A percentile compares a stretch with the other conserved stretches of the same genome.
Evolutionary conservation across 768 basidiomycete genomes (phyloP).

Genomic region (Tulasnella calospora): DNA sequence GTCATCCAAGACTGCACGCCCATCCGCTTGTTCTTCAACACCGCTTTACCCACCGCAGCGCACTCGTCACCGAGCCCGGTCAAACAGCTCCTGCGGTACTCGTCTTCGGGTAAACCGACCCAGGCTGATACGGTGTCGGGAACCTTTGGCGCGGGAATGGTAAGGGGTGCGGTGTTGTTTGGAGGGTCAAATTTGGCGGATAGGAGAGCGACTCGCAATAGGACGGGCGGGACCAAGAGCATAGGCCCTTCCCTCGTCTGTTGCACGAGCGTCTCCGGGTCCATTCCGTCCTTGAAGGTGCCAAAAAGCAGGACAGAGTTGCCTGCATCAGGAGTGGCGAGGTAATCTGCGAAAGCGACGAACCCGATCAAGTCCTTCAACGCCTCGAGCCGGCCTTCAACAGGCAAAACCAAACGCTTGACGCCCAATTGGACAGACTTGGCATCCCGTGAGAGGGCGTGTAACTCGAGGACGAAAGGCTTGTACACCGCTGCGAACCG

Average conservation of each 20-base stretch:
- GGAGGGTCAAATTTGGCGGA: background rate
- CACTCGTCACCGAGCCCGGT: no score
- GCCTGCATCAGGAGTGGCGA: background rate
- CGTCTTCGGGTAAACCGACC: no score
- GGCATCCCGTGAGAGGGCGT: slow-evolving; percentile 54
- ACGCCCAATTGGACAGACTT: slow-evolving; percentile 59
- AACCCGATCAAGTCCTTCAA: slow-evolving; percentile 60
- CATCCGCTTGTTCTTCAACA: no score
- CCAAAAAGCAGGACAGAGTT: slow-evolving; percentile 34
- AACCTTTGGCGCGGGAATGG: slow-evolving; percentile 33
- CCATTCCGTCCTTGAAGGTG: background rate
- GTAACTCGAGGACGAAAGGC: slow-evolving; percentile 52
- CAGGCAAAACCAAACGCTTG: slow-evolving; percentile 56
- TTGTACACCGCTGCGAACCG: background rate
- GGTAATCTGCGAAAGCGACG: slow-evolving; percentile 51
- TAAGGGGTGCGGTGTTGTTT: background rate
- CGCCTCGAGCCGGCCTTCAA: slow-evolving; percentile 54
- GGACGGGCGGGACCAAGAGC: slow-evolving; percentile 65
- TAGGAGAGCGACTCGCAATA: slow-evolving; percentile 39
- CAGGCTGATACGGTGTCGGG: slow-evolving; percentile 49
- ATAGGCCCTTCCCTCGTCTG: slow-evolving; percentile 60
- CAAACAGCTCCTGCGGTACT: no score
- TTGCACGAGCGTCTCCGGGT: slow-evolving; percentile 37
- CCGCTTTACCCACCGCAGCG: no score
- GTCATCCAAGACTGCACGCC: no score